These are phyloP conservation scores for Mucor ambiguus DNA, from an alignment of 371 early-diverging fungal genomes.

Conservation along the genomic window DNA sequence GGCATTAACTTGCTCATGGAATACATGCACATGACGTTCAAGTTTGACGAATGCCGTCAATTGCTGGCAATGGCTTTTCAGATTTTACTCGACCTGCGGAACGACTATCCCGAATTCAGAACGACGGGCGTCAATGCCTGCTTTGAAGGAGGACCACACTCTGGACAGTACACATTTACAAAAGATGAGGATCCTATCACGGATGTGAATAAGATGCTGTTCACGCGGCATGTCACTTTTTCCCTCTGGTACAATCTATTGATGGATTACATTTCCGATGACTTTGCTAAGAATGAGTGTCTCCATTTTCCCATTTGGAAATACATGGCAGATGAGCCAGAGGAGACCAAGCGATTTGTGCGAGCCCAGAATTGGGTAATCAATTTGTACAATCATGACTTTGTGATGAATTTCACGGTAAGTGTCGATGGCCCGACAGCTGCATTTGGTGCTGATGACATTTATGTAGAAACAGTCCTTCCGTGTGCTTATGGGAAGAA, in stretches of 20 bases:
- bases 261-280: background rate
- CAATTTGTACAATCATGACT: conserved; percentile 7
- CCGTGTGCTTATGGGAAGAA: conserved; percentile 12
- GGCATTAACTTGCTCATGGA: conserved; percentile 9
- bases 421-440: background rate
- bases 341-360: background rate
- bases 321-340: conserved; percentile 8
- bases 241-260: background rate
- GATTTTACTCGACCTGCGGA: conserved; percentile 16
- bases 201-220: conserved; percentile 6
- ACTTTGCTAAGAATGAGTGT: background rate
- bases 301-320: conserved; percentile 1
- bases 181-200: background rate
- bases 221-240: background rate
- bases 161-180: background rate
- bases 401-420: conserved; percentile 9
- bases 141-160: background rate
- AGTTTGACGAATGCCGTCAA: conserved; percentile 7
- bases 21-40: conserved; percentile 19
- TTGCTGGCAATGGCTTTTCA: conserved; percentile 12
- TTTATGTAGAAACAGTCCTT: background rate
- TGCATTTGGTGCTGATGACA: background rate
- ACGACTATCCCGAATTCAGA: background rate
- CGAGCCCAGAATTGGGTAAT: conserved; percentile 3
- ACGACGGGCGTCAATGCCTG: background rate